Conservation (phyloP, 371 early-diverging fungal species). For the Batkoa obscura region DNA sequence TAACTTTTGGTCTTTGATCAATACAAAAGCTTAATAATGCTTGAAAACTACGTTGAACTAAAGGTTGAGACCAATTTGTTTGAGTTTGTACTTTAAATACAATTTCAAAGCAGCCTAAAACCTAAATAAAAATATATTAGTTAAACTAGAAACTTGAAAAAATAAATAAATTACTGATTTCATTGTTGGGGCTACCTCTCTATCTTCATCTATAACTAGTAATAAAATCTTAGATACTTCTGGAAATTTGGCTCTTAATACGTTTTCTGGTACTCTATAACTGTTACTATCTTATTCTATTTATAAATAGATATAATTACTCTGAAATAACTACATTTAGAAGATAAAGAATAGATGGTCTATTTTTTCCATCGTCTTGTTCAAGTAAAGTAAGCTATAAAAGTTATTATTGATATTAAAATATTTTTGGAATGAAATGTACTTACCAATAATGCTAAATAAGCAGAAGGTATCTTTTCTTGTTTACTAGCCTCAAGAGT, state of each 20-base stretch:
- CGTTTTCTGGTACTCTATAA: constrained; percentile 27
- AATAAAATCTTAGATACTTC: constrained; percentile 35
- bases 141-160: background rate
- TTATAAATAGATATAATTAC: constrained; percentile 18
- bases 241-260: constrained; percentile 42
- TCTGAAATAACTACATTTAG: constrained; percentile 58
- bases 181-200: constrained; percentile 49
- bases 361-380: constrained; percentile 29
- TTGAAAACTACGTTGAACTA: constrained; percentile 44
- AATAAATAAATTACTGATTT: constrained; percentile 21
- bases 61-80: constrained; percentile 45
- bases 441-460: constrained; percentile 70
- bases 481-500: constrained; percentile 58
- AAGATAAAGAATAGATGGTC: constrained; percentile 53
- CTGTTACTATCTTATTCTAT: constrained; percentile 11
- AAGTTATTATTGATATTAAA: background rate
- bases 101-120: constrained; percentile 59
- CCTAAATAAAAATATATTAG: background rate
- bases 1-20: constrained; percentile 76
- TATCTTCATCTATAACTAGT: constrained; percentile 29
- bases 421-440: background rate
- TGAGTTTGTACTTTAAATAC: constrained; percentile 64
- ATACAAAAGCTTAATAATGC: constrained; percentile 50
- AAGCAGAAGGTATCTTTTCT: constrained; percentile 47
- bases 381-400: constrained; percentile 53